Base-by-base conservation (phyloP, 257 asterid genomes). In the Linaria vulgaris region DNA sequence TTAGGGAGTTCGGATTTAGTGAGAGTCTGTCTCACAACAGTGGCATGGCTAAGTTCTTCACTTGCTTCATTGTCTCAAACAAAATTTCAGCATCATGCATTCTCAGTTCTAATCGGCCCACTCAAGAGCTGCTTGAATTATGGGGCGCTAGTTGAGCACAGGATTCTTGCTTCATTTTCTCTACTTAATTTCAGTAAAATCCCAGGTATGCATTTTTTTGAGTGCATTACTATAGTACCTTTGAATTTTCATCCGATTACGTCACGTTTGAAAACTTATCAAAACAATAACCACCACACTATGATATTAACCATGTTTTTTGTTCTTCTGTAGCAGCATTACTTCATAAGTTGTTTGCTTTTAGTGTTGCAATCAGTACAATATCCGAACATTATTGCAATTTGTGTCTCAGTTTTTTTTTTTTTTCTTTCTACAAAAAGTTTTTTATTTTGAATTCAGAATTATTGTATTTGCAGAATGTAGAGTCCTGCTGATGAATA, bases 31-130 rank as follows among this genome's bases (percentile, higher is more conserved):
- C 69, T 86, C 52, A 85, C 84, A 31, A 86, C 94, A 0, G 80
- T 79, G 45, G 91, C 88, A 44, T 89, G 96, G 95, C n/a, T 89
- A 74, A 89, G 94, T 76, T 79, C 79, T 39, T 76, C 86, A 1
- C 78, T 85, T 5, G 74, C 76, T 64, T 83, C 82, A 24, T 68
- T 64, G n/a, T 56, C 82, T 0, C 78, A 75, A 30, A 56, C 82
- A 9, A 78, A 67, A 50, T 66, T 74, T 68, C 88, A 84, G 77
- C 74, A 73, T 31, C 70, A 68, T 47, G 88, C 87, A 47, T 78
- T 86, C 67, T 80, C 83, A 12, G 75, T 78, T 73, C 78, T 89
- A 51, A 60, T 84, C 25, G 57, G 78, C 23, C 85, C 81, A 11
- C 76, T 89, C 20, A 82, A 74, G 79, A 69, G 60, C 25, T 76